These are phyloP conservation scores for Melastoma candidum DNA, from an alignment of 441 rosid genomes.

Conservation along the genomic window DNA sequence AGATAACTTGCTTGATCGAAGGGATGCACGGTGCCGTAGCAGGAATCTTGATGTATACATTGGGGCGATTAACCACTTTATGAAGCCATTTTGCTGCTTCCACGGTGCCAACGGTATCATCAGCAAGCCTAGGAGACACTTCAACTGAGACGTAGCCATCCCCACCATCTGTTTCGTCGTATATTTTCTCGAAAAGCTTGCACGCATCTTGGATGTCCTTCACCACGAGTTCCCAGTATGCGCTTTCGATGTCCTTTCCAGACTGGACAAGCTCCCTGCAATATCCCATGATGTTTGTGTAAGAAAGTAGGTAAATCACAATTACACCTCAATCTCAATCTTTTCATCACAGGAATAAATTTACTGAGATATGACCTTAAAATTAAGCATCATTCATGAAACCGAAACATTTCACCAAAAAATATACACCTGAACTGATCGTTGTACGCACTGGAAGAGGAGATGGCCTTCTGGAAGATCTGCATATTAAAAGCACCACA, in stretches of 20 bases:
- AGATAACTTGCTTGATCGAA: slow-evolving; percentile 2
- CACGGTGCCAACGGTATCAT: neutral
- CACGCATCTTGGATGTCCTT: slow-evolving; percentile 1
- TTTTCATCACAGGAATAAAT: no score
- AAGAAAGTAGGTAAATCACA: slow-evolving; percentile 1
- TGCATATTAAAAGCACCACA: neutral
- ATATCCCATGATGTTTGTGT: neutral
- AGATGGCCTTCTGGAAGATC: neutral
- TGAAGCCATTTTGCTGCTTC: slow-evolving; percentile 1
- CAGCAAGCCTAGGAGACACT: slow-evolving; percentile 3
- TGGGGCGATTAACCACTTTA: slow-evolving; percentile 6
- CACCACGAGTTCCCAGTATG: slow-evolving; percentile 8
- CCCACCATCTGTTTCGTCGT: neutral
- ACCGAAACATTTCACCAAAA: neutral
- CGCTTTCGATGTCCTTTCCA: slow-evolving; percentile 3
- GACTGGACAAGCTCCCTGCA: slow-evolving; percentile 3
- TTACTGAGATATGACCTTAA: no score
- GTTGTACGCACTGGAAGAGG: neutral
- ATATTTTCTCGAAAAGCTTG: slow-evolving; percentile 1
- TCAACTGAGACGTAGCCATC: slow-evolving; percentile 6
- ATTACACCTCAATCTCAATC: no score
- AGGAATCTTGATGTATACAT: slow-evolving; percentile 4
- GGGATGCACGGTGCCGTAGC: neutral
- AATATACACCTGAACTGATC: neutral
- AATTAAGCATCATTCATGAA: no score